A percentile compares a stretch with the other conserved stretches of the same genome.
Conservation (phyloP, 2,329 filamentous ascomycete species). For the Ophiocordyceps camponoti-floridani region DNA sequence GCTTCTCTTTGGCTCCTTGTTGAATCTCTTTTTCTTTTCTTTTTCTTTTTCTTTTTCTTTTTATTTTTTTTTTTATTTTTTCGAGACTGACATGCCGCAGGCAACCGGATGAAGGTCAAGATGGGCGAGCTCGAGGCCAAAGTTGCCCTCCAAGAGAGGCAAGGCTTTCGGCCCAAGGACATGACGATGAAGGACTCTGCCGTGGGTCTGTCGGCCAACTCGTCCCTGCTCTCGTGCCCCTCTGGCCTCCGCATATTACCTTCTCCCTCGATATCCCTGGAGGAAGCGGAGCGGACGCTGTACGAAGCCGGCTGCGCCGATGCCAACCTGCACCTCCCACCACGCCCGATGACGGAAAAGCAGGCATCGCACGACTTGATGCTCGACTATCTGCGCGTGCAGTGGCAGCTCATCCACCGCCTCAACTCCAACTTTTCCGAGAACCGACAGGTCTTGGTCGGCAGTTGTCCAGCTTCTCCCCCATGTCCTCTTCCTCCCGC, state of each 20-base stretch:
- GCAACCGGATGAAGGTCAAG: constrained; percentile 14
- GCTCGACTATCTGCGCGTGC: constrained; percentile 9
- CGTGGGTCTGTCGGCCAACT: no score
- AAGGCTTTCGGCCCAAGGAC: no score
- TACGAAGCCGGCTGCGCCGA: no score
- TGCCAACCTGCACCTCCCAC: no score
- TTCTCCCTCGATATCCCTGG: no score
- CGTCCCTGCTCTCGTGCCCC: no score
- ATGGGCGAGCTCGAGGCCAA: constrained; percentile 13
- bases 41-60: not conserved
- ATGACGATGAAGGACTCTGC: no score
- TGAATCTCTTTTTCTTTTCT: no score
- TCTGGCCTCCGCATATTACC: no score
- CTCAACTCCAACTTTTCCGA: constrained; percentile 5
- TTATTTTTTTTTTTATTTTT: not conserved
- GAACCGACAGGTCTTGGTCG: not conserved
- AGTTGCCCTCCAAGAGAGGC: constrained; percentile 11
- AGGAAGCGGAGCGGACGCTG: no score
- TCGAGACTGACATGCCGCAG: constrained; percentile 2
- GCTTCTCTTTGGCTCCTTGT: not conserved
- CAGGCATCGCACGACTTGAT: constrained; percentile 6
- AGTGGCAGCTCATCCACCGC: constrained; percentile 8
- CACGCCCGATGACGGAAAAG: constrained; percentile 2
- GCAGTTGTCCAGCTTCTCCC: not conserved
- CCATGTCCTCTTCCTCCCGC: not conserved